A percentile compares a stretch with the other conserved stretches of the same genome.
phyloP scores from a whole-genome alignment of 768 basidiomycete genomes.

The Crucibulum laeve region DNA sequence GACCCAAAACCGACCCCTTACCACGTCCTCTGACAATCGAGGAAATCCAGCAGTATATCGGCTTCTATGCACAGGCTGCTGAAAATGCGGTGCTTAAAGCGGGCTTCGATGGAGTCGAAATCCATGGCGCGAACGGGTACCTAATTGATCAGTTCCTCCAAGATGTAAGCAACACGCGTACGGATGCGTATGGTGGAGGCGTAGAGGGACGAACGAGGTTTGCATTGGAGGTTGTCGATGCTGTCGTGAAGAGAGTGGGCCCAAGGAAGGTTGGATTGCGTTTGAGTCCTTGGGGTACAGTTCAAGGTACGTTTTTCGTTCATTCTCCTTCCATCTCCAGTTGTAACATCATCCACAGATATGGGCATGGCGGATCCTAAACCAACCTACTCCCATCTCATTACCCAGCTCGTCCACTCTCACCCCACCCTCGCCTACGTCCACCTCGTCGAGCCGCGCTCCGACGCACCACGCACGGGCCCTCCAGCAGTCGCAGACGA shows the following conservation, averaged over 20 bases:
- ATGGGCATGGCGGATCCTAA: conserved; percentile 41
- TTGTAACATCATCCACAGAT: conserved; percentile 14
- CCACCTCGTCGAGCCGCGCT: conserved; percentile 34
- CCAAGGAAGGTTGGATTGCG: conserved; percentile 43
- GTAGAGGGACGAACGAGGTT: conserved; percentile 54
- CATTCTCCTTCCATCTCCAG: conserved; percentile 15
- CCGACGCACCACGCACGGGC: conserved; percentile 8
- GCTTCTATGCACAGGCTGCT: background rate
- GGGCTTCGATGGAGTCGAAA: background rate
- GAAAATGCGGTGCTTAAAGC: background rate
- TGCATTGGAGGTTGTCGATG: conserved; percentile 42
- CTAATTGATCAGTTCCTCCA: conserved; percentile 52
- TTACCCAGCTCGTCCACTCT: conserved; percentile 25
- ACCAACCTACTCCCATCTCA: conserved; percentile 25
- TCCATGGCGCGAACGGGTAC: conserved; percentile 15
- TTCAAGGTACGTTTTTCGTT: conserved; percentile 19
- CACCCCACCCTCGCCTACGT: conserved; percentile 40
- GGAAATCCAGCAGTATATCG: background rate
- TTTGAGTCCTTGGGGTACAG: conserved; percentile 38
- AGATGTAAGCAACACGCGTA: conserved; percentile 40
- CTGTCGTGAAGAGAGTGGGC: conserved; percentile 43
- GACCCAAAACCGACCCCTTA: no score
- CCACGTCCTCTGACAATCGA: background rate
- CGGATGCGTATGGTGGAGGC: conserved; percentile 57
- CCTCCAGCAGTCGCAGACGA: background rate